Evolutionary conservation across 1,139 yeast genomes (phyloP).

Genomic region (Kodamaea sp.): DNA sequence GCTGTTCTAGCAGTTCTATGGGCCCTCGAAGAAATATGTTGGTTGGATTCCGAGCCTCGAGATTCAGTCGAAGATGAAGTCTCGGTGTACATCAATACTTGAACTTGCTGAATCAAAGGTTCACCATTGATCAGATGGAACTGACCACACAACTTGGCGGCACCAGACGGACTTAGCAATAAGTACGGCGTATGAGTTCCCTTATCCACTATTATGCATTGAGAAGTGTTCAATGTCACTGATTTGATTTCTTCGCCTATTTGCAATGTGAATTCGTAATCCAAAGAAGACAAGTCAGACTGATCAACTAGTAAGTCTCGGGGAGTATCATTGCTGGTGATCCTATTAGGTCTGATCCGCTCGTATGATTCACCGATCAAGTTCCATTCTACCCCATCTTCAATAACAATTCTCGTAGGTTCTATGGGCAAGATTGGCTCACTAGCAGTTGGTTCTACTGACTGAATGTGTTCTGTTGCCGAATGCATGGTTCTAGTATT

Average conservation of each 20-base stretch:
- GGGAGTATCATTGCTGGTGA: not conserved
- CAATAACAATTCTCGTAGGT: constrained; percentile 26
- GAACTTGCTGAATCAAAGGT: constrained; percentile 11
- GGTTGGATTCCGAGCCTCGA: not conserved
- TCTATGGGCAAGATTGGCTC: constrained; percentile 17
- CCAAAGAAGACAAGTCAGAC: constrained; percentile 22
- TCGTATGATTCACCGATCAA: constrained; percentile 31
- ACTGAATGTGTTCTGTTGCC: not conserved
- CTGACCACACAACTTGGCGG: constrained; percentile 20
- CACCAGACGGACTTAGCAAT: constrained; percentile 38
- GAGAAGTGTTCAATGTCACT: constrained; percentile 36
- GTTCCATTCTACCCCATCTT: constrained; percentile 27
- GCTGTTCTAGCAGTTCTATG: constrained; percentile 1
- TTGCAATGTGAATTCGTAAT: constrained; percentile 24
- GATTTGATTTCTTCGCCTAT: constrained; percentile 12
- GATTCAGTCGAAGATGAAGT: not conserved
- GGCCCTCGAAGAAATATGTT: not conserved
- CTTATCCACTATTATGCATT: constrained; percentile 45
- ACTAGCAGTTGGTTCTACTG: not conserved
- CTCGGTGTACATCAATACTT: constrained; percentile 9
- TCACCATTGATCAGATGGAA: constrained; percentile 11
- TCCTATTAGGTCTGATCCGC: constrained; percentile 14
- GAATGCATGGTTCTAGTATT: constrained; percentile 4
- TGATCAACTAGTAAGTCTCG: constrained; percentile 24
- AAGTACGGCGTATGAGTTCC: constrained; percentile 38